Evolutionary conservation across 345 rosid species (phyloP).

Genomic region (Durio zibethinus): DNA sequence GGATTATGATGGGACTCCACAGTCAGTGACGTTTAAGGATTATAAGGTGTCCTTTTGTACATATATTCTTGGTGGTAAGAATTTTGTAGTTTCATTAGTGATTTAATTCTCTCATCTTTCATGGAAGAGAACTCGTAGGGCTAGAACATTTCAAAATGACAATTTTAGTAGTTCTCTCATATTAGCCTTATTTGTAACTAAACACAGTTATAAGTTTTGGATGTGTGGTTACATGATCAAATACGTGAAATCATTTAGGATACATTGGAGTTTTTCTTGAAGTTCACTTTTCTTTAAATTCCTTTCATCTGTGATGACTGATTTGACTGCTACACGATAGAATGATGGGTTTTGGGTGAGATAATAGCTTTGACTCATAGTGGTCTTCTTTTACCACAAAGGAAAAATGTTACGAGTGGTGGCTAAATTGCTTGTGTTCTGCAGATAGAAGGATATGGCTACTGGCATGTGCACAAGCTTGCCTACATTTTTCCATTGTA

Average conservation of each 20-base stretch:
- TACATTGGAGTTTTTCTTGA: constrained; percentile 1
- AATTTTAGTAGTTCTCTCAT: not conserved
- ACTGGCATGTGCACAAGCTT: constrained; percentile 72
- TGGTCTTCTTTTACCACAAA: not conserved
- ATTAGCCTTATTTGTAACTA: not conserved
- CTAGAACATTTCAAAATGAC: not conserved
- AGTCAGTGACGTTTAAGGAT: constrained; percentile 37
- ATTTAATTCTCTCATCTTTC: not conserved
- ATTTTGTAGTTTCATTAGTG: not conserved
- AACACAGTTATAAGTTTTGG: not conserved
- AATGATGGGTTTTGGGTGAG: not conserved
- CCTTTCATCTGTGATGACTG: not conserved
- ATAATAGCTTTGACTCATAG: not conserved
- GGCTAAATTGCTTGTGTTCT: constrained; percentile 2
- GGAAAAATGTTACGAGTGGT: not conserved
- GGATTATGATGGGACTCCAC: constrained; percentile 52
- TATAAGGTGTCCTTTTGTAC: constrained; percentile 43
- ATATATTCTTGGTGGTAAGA: constrained; percentile 60
- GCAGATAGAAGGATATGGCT: constrained; percentile 86
- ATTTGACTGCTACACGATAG: not conserved
- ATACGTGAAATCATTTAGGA: not conserved
- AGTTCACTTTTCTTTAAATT: not conserved
- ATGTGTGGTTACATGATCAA: not conserved
- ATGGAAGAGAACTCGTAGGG: not conserved
- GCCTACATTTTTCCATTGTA: constrained; percentile 75